Conservation (phyloP, 2,329 filamentous ascomycete genomes). For the Diplodia mutila region DNA sequence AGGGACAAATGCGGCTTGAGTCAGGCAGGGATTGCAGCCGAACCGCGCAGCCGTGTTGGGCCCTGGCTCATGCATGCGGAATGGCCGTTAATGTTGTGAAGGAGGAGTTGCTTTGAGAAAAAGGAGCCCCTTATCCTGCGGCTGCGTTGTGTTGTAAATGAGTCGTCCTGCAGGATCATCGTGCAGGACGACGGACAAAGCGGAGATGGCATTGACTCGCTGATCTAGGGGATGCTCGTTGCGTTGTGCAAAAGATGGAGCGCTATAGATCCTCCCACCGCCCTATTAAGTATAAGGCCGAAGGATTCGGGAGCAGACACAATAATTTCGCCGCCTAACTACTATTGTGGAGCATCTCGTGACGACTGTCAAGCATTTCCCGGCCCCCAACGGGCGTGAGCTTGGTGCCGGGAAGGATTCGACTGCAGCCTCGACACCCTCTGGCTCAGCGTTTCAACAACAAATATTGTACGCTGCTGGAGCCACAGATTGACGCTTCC, state of each 20-base stretch:
- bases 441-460: not conserved
- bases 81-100: no score
- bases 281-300: not conserved
- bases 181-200: no score
- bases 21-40: no score
- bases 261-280: not conserved
- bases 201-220: not conserved
- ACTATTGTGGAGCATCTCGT: not conserved
- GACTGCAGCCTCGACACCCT: not conserved
- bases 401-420: not conserved
- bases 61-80: no score
- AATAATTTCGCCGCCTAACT: not conserved
- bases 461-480: no score
- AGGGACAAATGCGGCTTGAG: no score
- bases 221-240: not conserved
- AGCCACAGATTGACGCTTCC: not conserved
- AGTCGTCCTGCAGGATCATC: not conserved
- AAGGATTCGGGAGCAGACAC: not conserved
- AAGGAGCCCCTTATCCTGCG: not conserved
- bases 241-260: not conserved
- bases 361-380: not conserved
- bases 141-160: no score
- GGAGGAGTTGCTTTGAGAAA: no score
- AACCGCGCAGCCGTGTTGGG: no score
- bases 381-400: not conserved